Conservation (phyloP, 208 protist genomes). For the Leishmania turanica region DNA sequence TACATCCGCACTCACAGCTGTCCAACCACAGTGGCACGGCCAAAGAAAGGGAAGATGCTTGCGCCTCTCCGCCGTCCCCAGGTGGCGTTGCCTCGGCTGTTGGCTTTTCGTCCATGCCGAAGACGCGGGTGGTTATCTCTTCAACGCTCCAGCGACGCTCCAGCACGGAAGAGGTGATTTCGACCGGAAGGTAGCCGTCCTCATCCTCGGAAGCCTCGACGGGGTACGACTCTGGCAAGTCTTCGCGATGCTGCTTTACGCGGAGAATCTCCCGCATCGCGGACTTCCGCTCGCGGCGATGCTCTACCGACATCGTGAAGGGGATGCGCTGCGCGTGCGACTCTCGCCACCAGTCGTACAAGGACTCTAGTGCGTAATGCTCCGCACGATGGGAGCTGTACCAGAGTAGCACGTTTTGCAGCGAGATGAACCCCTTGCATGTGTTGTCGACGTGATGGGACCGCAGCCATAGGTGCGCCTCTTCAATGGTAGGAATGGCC, state of each 20-base stretch:
- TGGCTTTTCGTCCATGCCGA: conserved; percentile 17
- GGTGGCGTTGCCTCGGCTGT: background rate
- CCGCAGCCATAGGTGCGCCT: conserved; percentile 26
- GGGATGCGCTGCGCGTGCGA: conserved; percentile 25
- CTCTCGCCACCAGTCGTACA: conserved; percentile 35
- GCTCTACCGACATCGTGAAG: conserved; percentile 23
- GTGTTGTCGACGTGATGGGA: conserved; percentile 6
- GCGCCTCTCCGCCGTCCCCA: background rate
- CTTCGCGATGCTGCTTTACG: conserved; percentile 25
- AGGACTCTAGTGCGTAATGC: conserved; percentile 28
- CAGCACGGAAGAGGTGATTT: conserved; percentile 19
- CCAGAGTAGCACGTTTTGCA: conserved; percentile 32
- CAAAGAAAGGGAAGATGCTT: background rate
- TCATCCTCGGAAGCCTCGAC: conserved; percentile 28
- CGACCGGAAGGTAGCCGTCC: conserved; percentile 27
- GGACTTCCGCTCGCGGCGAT: conserved; percentile 22
- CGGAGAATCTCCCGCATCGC: conserved; percentile 29
- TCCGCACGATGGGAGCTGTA: conserved; percentile 35
- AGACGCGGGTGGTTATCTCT: conserved; percentile 27
- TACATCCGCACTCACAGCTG: conserved; percentile 24
- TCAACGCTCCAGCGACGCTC: conserved; percentile 14
- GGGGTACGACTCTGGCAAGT: conserved; percentile 21
- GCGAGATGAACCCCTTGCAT: conserved; percentile 27
- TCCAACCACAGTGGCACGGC: conserved; percentile 17
- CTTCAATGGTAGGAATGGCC: conserved; percentile 10